These are phyloP conservation scores for Ophiostoma angusticollis DNA, from an alignment of 2,329 filamentous ascomycete genomes.

Conservation along the genomic window DNA sequence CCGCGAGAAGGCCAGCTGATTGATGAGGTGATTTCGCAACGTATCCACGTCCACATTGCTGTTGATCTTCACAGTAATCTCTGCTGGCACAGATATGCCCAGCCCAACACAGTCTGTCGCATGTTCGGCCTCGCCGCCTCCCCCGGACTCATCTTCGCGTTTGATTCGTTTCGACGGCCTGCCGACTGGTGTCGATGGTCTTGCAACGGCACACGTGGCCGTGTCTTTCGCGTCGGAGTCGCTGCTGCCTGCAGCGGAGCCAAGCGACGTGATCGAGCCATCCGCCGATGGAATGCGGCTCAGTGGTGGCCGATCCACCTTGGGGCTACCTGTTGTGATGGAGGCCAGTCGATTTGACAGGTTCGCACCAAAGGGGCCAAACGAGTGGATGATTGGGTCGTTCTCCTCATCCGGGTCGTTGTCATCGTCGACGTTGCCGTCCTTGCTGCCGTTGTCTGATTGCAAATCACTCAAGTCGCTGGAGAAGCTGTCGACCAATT, in stretches of 20 bases:
- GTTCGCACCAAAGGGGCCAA: conserved; percentile 79
- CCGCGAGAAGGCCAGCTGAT: conserved; percentile 90
- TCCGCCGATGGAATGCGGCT: conserved; percentile 11
- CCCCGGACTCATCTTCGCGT: conserved; percentile 4
- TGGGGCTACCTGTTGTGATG: conserved; percentile 57
- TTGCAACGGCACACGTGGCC: too few species aligned
- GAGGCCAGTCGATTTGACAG: conserved; percentile 71
- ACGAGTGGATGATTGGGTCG: conserved; percentile 83
- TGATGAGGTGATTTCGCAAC: conserved; percentile 77
- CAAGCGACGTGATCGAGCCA: conserved; percentile 12
- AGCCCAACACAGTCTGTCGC: conserved; percentile 10
- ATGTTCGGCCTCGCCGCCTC: not conserved
- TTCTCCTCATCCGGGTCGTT: conserved; percentile 86
- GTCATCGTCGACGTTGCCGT: conserved; percentile 63
- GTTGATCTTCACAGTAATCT: conserved; percentile 5
- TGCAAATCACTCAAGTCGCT: conserved; percentile 41
- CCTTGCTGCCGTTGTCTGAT: conserved; percentile 46
- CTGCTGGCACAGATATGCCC: conserved; percentile 14
- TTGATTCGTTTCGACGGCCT: not conserved
- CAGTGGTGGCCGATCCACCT: conserved; percentile 20
- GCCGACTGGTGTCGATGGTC: not conserved
- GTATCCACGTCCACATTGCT: conserved; percentile 26
- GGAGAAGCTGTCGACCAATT: conserved; percentile 39
- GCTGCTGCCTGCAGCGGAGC: not conserved
- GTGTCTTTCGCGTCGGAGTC: too few species aligned